Conservation (phyloP, 2,329 filamentous ascomycete genomes). For the Colletotrichum higginsianum region DNA sequence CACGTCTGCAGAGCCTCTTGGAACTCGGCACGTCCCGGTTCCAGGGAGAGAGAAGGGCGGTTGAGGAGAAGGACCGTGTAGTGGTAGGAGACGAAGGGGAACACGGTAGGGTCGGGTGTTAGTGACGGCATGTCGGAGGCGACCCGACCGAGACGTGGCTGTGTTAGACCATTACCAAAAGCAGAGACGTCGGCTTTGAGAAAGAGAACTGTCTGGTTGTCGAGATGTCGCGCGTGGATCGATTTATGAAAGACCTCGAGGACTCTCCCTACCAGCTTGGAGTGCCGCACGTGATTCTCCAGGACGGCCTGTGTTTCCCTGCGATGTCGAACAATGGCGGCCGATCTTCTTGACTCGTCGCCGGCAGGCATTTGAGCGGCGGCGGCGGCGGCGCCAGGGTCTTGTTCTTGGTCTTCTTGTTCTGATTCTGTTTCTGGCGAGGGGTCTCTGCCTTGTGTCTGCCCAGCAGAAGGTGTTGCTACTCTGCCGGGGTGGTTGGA, state of each 20-base stretch:
- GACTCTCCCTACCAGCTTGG: slow-evolving; percentile 25
- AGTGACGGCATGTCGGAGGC: neutral
- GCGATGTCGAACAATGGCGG: slow-evolving; percentile 15
- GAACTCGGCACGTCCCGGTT: slow-evolving; percentile 30
- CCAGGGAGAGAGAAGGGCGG: slow-evolving; percentile 52
- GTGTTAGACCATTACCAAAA: slow-evolving; percentile 32
- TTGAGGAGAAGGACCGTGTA: slow-evolving; percentile 53
- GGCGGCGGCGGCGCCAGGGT: too few species aligned
- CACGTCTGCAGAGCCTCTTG: slow-evolving; percentile 32
- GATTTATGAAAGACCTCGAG: slow-evolving; percentile 38
- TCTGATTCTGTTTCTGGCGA: neutral
- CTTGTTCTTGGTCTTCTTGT: neutral
- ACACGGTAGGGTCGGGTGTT: slow-evolving; percentile 25
- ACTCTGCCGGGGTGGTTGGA: slow-evolving; percentile 29
- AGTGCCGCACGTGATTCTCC: slow-evolving; percentile 29
- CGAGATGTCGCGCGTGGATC: slow-evolving; percentile 28
- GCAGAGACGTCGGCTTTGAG: slow-evolving; percentile 38
- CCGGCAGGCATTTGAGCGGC: neutral
- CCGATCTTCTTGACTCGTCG: neutral
- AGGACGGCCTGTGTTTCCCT: slow-evolving; percentile 30
- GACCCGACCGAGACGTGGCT: neutral
- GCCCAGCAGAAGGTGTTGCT: neutral
- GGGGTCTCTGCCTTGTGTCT: neutral
- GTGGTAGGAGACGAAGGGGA: slow-evolving; percentile 46
- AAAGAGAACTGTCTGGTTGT: slow-evolving; percentile 23